Evolutionary conservation across 768 basidiomycete genomes (phyloP), one percentile per base, ranked within the genome.

Genomic region (Leccinum disarticulatum): DNA sequence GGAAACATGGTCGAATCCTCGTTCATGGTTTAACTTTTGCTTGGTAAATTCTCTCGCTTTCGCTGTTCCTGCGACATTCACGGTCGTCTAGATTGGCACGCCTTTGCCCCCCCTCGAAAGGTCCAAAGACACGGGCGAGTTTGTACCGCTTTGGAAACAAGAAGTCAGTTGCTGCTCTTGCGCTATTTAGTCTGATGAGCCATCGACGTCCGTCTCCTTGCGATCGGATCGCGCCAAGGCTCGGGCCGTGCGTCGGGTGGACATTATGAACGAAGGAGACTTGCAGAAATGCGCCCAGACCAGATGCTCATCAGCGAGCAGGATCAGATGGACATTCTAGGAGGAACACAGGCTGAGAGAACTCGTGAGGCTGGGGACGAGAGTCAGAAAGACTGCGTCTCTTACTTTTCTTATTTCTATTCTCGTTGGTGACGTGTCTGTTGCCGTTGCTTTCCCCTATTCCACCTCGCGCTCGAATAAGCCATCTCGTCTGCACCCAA

Each of bases 221-320:
- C 83, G 95, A 31, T 74, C 71, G 31, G 89, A 91, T 47, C 84
- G 95, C 52, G 84, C 84, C 50, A 88, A 87, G 71, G 55, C 61
- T 30, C 80, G 83, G 65, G 76, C 74, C 2, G 75, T 80, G 22
- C 80, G 81, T 33, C 88, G 93, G 0, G 92, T 96, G 74, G 94
- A 97, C 70, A 98, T 93, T 70, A 98, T 99, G 97, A 97, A 99
- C 76, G 97, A 98, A 43, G 97, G 98, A 75, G 97, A 98, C 77
- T 98, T 15, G 86, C 90, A 50, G 92, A 93, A 61, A 73, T 90
- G 61, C 83, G 81, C 43, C 91, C 94, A 43, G 84, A 83, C 64
- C 80, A 87, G 65, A 84, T 82, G 25, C 72, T 97, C 8, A 84
- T 94, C 4, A 88, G 91, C 68, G 90, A 87, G 43, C 86, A 87